phyloP scores from a whole-genome alignment of 1,284 basidiomycete genomes.

The Ganoderma meredithae region DNA sequence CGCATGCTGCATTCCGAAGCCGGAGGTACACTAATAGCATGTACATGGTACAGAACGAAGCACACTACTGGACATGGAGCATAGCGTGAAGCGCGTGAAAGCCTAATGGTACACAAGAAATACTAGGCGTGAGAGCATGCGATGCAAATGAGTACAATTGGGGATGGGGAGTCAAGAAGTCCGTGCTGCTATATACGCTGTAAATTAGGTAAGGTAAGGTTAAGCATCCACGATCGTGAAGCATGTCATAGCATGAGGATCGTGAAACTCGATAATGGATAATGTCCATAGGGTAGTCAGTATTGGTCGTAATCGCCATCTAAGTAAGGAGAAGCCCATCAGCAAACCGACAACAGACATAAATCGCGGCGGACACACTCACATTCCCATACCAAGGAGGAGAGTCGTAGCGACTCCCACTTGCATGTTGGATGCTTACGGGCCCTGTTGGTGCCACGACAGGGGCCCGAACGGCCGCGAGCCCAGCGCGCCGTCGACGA shows the following conservation, averaged over 20 bases:
- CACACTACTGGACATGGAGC: not conserved
- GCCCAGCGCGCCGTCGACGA: slow-evolving; percentile 68
- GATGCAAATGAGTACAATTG: not conserved
- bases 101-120: not conserved
- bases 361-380: not conserved
- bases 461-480: slow-evolving; percentile 48
- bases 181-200: slow-evolving; percentile 4
- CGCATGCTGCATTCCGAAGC: not conserved
- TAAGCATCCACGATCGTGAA: not conserved
- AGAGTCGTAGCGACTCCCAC: slow-evolving; percentile 32
- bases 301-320: not conserved
- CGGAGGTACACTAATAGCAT: slow-evolving; percentile 1
- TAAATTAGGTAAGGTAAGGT: slow-evolving; percentile 4
- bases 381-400: not conserved
- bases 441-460: slow-evolving; percentile 28
- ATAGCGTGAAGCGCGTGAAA: not conserved
- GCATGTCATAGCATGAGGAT: slow-evolving; percentile 4
- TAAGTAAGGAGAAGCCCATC: not conserved
- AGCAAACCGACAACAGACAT: not conserved
- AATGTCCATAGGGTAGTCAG: not conserved
- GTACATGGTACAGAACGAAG: slow-evolving; percentile 2
- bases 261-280: not conserved
- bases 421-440: slow-evolving; percentile 12
- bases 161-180: not conserved
- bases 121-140: not conserved